Percentiles rank a stretch among this genome's conserved stretches.
Conservation (phyloP, 805 yeast genomes). For the Wickerhamomyces tratensis region DNA sequence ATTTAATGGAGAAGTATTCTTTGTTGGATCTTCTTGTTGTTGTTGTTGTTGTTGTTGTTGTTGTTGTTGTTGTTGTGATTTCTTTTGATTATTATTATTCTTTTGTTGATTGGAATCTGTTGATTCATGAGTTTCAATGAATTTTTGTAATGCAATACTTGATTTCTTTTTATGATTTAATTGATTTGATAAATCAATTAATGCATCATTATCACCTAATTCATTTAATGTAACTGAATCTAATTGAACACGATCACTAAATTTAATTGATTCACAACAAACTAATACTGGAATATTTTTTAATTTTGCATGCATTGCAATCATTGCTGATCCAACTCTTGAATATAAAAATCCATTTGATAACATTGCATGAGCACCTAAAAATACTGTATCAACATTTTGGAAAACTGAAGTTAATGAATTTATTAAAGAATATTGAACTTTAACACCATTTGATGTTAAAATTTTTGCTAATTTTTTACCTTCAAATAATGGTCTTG, state of each 20-base stretch:
- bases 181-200: conserved; percentile 32
- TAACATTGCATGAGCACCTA: conserved; percentile 96
- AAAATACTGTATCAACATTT: conserved; percentile 81
- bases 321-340: conserved; percentile 88
- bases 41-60: conserved; percentile 17
- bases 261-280: conserved; percentile 91
- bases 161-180: conserved; percentile 41
- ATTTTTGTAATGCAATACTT: conserved; percentile 53
- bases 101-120: conserved; percentile 13
- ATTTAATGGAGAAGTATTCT: conserved; percentile 15
- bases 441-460: conserved; percentile 52
- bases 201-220: conserved; percentile 70
- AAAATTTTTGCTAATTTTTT: conserved; percentile 61
- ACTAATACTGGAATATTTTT: conserved; percentile 91
- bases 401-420: conserved; percentile 74
- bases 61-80: conserved; percentile 6
- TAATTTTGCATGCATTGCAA: conserved; percentile 84
- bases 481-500: conserved; percentile 93
- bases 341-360: conserved; percentile 91
- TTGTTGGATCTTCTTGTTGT: conserved; percentile 2
- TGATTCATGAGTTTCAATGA: conserved; percentile 31
- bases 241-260: conserved; percentile 89
- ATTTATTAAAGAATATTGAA: conserved; percentile 68
- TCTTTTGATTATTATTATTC: conserved; percentile 17
- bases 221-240: conserved; percentile 95